Evolutionary conservation across 371 early-diverging fungal species (phyloP).

Genomic region (Apophysomyces trapeziformis): DNA sequence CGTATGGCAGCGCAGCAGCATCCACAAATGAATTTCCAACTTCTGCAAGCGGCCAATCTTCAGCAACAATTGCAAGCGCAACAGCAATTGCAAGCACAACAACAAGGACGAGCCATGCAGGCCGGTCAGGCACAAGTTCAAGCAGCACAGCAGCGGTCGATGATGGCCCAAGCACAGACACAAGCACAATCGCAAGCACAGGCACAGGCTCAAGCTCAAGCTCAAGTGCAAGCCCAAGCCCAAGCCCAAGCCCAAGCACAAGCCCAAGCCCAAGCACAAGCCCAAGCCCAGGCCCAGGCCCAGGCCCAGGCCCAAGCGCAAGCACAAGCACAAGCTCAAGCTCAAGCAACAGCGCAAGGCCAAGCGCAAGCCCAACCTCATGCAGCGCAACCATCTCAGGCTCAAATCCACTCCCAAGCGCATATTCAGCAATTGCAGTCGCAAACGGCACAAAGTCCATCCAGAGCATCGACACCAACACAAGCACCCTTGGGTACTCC

Average conservation of each 20-base stretch:
- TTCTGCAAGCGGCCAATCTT: slow-evolving; percentile 12
- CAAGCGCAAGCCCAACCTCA: slow-evolving; percentile 25
- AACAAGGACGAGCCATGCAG: slow-evolving; percentile 37
- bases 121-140: slow-evolving; percentile 9
- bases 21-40: slow-evolving; percentile 32
- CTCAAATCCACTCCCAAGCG: slow-evolving; percentile 22
- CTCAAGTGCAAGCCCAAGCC: slow-evolving; percentile 23
- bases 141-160: slow-evolving; percentile 16
- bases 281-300: slow-evolving; percentile 13
- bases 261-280: slow-evolving; percentile 12
- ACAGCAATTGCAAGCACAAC: slow-evolving; percentile 40
- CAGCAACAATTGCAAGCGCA: slow-evolving; percentile 29
- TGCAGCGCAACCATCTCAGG: slow-evolving; percentile 24
- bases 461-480: slow-evolving; percentile 46
- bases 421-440: slow-evolving; percentile 28
- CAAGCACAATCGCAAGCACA: slow-evolving; percentile 1
- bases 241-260: slow-evolving; percentile 14
- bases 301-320: slow-evolving; percentile 30
- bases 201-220: slow-evolving; percentile 19
- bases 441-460: slow-evolving; percentile 39
- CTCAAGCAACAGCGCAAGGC: slow-evolving; percentile 28
- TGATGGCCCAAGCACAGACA: slow-evolving; percentile 25
- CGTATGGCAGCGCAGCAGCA: slow-evolving; percentile 40
- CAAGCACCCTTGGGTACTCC: slow-evolving; percentile 43
- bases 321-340: slow-evolving; percentile 23